Percentiles rank a stretch among this genome's conserved stretches.
These are phyloP conservation scores for Dunaliella primolecta DNA, from an alignment of 139 green algal species.

Conservation along the genomic window DNA sequence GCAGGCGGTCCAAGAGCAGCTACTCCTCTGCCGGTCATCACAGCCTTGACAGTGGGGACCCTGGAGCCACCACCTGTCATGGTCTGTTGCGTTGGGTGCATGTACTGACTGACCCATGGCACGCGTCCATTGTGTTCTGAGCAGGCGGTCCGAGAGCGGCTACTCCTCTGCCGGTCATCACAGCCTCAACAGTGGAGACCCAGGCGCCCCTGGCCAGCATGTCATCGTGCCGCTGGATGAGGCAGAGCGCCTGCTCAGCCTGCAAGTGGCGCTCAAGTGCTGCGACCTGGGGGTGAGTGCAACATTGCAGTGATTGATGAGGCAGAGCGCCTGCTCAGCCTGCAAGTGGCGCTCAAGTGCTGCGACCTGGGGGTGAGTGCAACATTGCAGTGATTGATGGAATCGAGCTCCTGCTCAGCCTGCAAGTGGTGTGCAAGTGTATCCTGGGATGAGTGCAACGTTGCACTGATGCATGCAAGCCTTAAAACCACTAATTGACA, in stretches of 20 bases:
- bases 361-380: conserved; percentile 49
- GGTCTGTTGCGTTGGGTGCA: no score
- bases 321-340: conserved; percentile 37
- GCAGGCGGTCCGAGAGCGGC: conserved; percentile 12
- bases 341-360: conserved; percentile 56
- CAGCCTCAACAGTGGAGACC: neutral
- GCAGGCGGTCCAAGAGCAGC: conserved; percentile 10
- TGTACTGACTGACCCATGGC: no score
- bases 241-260: conserved; percentile 38
- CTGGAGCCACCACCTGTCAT: no score
- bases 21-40: conserved; percentile 40
- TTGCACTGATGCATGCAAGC: no score
- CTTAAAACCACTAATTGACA: no score
- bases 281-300: conserved; percentile 47
- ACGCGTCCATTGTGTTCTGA: no score
- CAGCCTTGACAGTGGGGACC: neutral
- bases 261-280: conserved; percentile 57
- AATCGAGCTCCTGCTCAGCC: no score
- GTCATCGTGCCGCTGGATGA: conserved; percentile 49
- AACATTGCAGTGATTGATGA: no score
- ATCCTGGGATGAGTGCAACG: no score
- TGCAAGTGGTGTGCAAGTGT: no score
- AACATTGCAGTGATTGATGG: no score
- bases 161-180: conserved; percentile 40
- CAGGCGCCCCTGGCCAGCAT: conserved; percentile 14